Evolutionary conservation across 2,329 filamentous ascomycete species (phyloP).

Genomic region (Chaetomium olivaceum): DNA sequence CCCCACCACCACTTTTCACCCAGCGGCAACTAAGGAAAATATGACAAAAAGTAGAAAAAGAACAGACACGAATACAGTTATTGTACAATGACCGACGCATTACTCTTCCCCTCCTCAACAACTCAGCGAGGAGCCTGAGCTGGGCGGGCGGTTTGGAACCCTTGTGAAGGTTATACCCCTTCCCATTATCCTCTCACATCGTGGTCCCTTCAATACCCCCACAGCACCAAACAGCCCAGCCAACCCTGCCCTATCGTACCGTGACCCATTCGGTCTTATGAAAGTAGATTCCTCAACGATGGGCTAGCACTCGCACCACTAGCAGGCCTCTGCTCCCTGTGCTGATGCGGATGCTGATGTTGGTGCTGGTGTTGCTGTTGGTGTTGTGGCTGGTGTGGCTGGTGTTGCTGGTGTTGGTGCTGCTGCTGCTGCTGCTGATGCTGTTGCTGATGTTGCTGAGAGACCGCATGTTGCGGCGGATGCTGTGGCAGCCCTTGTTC

Average conservation of each 20-base stretch:
- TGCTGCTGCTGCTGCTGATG: slow-evolving; percentile 33
- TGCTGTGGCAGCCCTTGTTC: slow-evolving; percentile 21
- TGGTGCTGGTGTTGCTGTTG: slow-evolving; percentile 30
- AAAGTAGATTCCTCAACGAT: slow-evolving; percentile 70
- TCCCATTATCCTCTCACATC: neutral
- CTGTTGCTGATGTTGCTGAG: slow-evolving; percentile 30
- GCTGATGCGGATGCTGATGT: slow-evolving; percentile 31
- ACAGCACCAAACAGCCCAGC: neutral
- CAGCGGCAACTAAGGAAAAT: neutral
- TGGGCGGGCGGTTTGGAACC: neutral
- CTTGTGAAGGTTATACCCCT: neutral
- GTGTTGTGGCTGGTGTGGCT: slow-evolving; percentile 4
- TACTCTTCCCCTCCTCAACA: neutral
- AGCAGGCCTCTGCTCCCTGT: slow-evolving; percentile 47
- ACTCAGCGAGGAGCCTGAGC: neutral
- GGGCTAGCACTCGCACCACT: slow-evolving; percentile 76
- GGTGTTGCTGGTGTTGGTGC: slow-evolving; percentile 5
- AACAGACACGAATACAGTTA: neutral
- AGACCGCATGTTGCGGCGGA: slow-evolving; percentile 22
- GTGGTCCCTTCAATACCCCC: neutral
- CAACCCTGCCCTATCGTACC: neutral
- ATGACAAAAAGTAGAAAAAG: neutral
- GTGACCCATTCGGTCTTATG: slow-evolving; percentile 6
- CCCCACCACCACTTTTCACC: neutral
- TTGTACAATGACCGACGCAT: neutral